Percentiles rank a stretch among this genome's conserved stretches.
Evolutionary conservation across 2,329 filamentous ascomycete genomes (phyloP).

Genomic region (Fusarium acutatum): DNA sequence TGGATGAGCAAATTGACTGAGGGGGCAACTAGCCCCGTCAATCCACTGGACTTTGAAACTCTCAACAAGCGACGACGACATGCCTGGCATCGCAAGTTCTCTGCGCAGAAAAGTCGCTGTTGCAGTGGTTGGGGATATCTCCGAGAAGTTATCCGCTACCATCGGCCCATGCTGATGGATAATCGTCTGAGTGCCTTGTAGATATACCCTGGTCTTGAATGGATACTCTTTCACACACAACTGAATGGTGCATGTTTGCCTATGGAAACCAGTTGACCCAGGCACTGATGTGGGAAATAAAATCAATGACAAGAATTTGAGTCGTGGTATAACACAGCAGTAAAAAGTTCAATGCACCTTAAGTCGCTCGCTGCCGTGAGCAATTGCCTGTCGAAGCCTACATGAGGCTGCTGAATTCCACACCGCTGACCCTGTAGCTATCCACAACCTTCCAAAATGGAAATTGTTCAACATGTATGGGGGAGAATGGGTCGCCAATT

Average conservation of each 20-base stretch:
- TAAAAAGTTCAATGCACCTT: not conserved
- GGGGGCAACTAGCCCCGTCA: not conserved
- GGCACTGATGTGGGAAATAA: not conserved
- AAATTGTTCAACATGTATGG: conserved; percentile 19
- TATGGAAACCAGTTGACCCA: conserved; percentile 15
- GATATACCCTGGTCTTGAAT: conserved; percentile 9
- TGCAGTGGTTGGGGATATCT: conserved; percentile 5
- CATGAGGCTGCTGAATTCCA: not conserved
- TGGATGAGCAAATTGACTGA: not conserved
- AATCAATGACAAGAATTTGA: not conserved
- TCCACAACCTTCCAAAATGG: conserved; percentile 21
- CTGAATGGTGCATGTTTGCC: not conserved
- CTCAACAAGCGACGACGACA: not conserved
- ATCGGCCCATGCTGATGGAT: conserved; percentile 39
- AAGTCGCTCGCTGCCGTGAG: not conserved
- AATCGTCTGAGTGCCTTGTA: conserved; percentile 40
- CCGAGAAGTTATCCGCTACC: conserved; percentile 25
- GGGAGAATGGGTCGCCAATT: conserved; percentile 12
- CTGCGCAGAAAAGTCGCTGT: not conserved
- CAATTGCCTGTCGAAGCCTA: not conserved
- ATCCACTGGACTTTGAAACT: not conserved
- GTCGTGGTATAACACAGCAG: not conserved
- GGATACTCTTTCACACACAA: conserved; percentile 13
- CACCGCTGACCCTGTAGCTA: conserved; percentile 8
- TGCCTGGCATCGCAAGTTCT: not conserved